Base-by-base conservation (phyloP, 2,329 filamentous ascomycete species). In the Colletotrichum sp. region DNA sequence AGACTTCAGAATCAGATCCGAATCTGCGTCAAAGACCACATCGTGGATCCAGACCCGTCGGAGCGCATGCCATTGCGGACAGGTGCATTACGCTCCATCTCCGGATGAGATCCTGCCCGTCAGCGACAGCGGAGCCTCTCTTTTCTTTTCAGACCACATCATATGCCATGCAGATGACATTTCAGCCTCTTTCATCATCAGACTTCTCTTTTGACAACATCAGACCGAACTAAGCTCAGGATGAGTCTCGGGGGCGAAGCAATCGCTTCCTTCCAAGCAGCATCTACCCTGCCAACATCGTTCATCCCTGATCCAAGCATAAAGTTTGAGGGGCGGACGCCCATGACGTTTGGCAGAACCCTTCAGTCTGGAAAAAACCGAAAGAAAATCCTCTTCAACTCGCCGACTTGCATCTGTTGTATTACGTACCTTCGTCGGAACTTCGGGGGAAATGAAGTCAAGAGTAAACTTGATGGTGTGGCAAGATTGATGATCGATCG, bases 311-410 rank as follows among this genome's bases (percentile, higher is more conserved):
- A 67, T 44, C 21, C 30, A 63, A 64, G 39, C 55, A 72, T 55
- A 68, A 10, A 72, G 21, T 34, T 63, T 18, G 39, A 24, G 12
- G 8, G 21, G 34, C 18, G 30, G 62, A 44, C 16, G 21, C 57
- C 57, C 34, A 36, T 73, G 70, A 28, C 64, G 44, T 60, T 32
- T 76, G 65, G 71, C 64, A 74, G 57, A 59, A 52, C 70, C 16
- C 32, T 62, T 59, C 10, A 16, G 6, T 59, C 32, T 24, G 24
- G 65, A 13, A 28, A 44, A 21, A n/a, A 57, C 18, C 12, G n/a
- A 24, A 36, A 18, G 18, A 62, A 69, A 49, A n/a, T 49, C 24
- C 36, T 60, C 24, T 13, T 52, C 28, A 55, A 18, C 30, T 63
- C 57, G 68, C 57, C 57, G 18, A 32, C 26, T 59, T 30, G n/a